Conservation (phyloP, 1,284 basidiomycete genomes). For the Sphaerobolus stellatus region DNA sequence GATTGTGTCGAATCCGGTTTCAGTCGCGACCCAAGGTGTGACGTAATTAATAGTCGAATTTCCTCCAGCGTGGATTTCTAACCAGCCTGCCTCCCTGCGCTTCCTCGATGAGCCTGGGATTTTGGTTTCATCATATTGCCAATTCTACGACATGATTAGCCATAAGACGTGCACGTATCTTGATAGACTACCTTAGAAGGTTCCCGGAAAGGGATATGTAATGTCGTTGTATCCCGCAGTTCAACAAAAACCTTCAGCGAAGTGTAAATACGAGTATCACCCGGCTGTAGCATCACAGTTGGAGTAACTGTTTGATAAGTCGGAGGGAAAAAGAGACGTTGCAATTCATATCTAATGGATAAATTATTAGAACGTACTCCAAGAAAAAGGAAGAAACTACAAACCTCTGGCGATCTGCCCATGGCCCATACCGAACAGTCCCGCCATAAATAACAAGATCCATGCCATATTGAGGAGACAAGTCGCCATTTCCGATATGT, state of each 20-base stretch:
- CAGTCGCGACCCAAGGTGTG: constrained; percentile 75
- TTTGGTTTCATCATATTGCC: constrained; percentile 74
- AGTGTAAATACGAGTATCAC: constrained; percentile 81
- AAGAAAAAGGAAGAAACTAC: constrained; percentile 13
- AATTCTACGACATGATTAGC: constrained; percentile 50
- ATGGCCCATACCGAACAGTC: constrained; percentile 82
- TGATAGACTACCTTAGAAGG: constrained; percentile 62
- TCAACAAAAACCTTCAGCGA: constrained; percentile 77
- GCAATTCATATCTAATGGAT: constrained; percentile 63
- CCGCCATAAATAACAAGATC: constrained; percentile 80
- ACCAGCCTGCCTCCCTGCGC: constrained; percentile 61
- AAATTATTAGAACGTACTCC: neutral
- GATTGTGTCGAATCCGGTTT: constrained; percentile 73
- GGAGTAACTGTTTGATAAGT: constrained; percentile 65
- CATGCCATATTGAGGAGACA: constrained; percentile 89
- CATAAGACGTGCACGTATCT: neutral
- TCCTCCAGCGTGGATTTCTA: constrained; percentile 75
- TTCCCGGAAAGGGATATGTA: constrained; percentile 86
- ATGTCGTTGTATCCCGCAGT: constrained; percentile 69
- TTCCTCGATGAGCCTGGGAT: constrained; percentile 50
- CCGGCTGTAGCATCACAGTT: constrained; percentile 61
- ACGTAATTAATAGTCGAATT: constrained; percentile 82
- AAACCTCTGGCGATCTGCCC: constrained; percentile 88
- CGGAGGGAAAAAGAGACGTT: constrained; percentile 79
- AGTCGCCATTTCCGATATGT: constrained; percentile 79